phyloP scores from a whole-genome alignment of 2,329 filamentous ascomycete species.

The Cladosporium phlei region DNA sequence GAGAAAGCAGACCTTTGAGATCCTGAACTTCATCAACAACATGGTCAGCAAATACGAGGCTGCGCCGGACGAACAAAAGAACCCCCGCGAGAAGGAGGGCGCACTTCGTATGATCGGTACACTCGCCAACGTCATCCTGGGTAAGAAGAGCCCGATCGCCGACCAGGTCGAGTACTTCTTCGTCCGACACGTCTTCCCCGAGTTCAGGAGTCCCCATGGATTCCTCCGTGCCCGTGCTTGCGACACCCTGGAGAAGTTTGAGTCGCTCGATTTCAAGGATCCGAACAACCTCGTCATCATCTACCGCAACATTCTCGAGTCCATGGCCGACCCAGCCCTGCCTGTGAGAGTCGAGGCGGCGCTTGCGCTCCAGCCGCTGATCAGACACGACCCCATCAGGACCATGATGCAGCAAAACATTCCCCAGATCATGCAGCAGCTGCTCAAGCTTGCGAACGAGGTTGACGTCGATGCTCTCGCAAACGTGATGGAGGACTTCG shows the following conservation, averaged over 20 bases:
- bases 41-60: conserved; percentile 90
- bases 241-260: conserved; percentile 96
- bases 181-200: conserved; percentile 95
- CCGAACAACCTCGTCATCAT: conserved; percentile 91
- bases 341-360: conserved; percentile 93
- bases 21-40: conserved; percentile 90
- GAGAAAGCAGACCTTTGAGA: conserved; percentile 91
- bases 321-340: conserved; percentile 89
- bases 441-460: conserved; percentile 94
- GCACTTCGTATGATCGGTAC: conserved; percentile 96
- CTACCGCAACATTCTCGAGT: conserved; percentile 93
- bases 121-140: conserved; percentile 84
- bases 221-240: conserved; percentile 92
- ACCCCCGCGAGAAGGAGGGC: conserved; percentile 92
- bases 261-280: conserved; percentile 95
- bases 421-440: conserved; percentile 97
- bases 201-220: conserved; percentile 87
- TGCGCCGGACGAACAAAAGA: conserved; percentile 81
- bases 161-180: conserved; percentile 98
- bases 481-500: conserved; percentile 99
- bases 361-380: conserved; percentile 88
- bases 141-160: conserved; percentile 97
- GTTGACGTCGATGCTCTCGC: conserved; percentile 95
- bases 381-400: conserved; percentile 89
- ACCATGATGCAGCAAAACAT: conserved; percentile 97